A percentile compares a stretch with the other conserved stretches of the same genome.
Evolutionary conservation across 1,284 basidiomycete species (phyloP).

Genomic region (Mycosarcoma maydis): DNA sequence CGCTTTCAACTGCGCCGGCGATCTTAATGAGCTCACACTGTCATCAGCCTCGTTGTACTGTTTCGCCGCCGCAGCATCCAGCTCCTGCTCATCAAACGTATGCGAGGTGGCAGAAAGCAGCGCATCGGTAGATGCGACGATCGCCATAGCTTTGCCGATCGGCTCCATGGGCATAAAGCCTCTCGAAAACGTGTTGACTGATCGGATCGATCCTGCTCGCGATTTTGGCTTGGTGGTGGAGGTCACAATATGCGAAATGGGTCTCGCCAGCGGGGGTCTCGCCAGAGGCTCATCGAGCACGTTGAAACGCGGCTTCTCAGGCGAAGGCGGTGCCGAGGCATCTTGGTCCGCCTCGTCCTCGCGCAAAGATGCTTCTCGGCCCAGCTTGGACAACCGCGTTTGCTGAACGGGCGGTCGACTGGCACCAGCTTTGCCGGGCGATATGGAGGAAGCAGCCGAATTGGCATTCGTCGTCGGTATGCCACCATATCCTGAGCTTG

Average conservation of each 20-base stretch:
- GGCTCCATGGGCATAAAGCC: conserved; percentile 51
- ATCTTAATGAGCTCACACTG: conserved; percentile 19
- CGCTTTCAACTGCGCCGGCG: conserved; percentile 9
- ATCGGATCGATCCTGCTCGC: conserved; percentile 49
- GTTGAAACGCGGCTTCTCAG: conserved; percentile 20
- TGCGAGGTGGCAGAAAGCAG: conserved; percentile 42
- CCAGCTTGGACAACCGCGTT: conserved; percentile 21
- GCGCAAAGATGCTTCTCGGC: conserved; percentile 26
- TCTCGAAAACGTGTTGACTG: conserved; percentile 47
- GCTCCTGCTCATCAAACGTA: conserved; percentile 19
- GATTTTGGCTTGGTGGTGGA: conserved; percentile 26
- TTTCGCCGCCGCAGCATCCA: background rate
- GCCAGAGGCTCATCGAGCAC: conserved; percentile 13
- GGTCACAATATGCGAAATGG: conserved; percentile 38
- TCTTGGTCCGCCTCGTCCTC: conserved; percentile 16
- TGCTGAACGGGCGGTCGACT: conserved; percentile 1
- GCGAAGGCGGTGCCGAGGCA: conserved; percentile 11
- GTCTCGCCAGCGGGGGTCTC: conserved; percentile 17
- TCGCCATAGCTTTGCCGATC: conserved; percentile 55
- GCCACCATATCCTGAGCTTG: conserved; percentile 37
- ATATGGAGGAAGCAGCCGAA: conserved; percentile 36
- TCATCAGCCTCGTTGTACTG: conserved; percentile 17
- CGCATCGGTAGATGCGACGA: conserved; percentile 51
- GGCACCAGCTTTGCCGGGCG: conserved; percentile 24
- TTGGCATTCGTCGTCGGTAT: conserved; percentile 17